Evolutionary conservation across 169 alveolate species (phyloP), one percentile per base, ranked within the genome.

Genomic region (Hepatocystis sp.): DNA sequence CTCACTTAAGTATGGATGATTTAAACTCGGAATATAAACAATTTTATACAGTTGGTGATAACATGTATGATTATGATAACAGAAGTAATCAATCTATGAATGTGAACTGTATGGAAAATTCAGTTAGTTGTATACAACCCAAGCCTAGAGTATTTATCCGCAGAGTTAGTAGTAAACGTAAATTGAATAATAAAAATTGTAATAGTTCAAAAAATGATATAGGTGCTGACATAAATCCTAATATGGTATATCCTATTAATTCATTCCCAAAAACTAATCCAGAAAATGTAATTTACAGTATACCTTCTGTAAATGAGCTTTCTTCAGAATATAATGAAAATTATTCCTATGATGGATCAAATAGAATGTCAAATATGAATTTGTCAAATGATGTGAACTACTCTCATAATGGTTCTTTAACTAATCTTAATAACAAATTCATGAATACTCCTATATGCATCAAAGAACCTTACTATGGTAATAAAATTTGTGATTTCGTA

Each of bases 71-170:
- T 1, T 46, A 56, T 58, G 78, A 39, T 13, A 42, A 32, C 42
- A 67, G 53, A 13, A 67, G 32, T 32, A 71, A 52, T 42, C 53
- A 46, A 4, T 60, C 76, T 8, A 27, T 71, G 42, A 58, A 34
- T 23, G 23, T 56, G 21, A 55, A 52, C 21, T 71, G 67, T 19
- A 11, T 65, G 44, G 76, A 64, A 71, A 71, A 25, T 23, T 15
- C 76, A 56, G 28, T 71, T 34, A 71, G 61, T 56, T 58, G 86
- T 21, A 56, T 58, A 47, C 47, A 71, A 11, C 56, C 51, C 19
- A 42, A 42, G 23, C 13, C 78, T 40, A 71, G 42, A 52, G 86
- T 71, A 21, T 71, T 71, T 58, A 58, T 60, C 44, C 86, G 86
- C 17, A 56, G 78, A 39, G 86, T 71, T 27, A 76, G 58, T 58